phyloP scores from a whole-genome alignment of 129 eudicot species.

The Escallonia herrerae region DNA sequence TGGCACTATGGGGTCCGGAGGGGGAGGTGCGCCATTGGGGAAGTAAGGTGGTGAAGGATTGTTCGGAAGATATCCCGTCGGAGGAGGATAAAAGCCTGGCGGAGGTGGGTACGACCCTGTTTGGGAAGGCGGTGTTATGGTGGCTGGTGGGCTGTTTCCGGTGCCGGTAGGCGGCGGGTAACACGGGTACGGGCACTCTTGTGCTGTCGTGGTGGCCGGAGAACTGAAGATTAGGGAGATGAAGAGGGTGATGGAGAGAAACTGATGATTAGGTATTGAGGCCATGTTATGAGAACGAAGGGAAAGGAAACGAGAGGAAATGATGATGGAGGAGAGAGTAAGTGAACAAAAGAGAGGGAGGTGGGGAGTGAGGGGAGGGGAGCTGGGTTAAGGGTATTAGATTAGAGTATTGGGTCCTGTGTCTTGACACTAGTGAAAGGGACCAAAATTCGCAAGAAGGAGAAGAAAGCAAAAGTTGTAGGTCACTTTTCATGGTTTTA shows the following conservation, averaged over 20 bases:
- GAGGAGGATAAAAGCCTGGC: constrained; percentile 32
- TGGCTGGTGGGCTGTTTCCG: constrained; percentile 35
- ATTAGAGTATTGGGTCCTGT: too few relatives aligned
- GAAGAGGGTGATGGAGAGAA: constrained; percentile 28
- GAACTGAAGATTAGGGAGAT: constrained; percentile 16
- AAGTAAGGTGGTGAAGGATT: constrained; percentile 39
- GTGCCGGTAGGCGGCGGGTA: constrained; percentile 49
- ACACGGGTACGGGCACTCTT: constrained; percentile 69
- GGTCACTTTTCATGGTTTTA: too few relatives aligned
- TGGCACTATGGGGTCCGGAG: constrained; percentile 57
- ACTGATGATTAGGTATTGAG: constrained; percentile 10
- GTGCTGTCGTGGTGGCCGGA: constrained; percentile 32
- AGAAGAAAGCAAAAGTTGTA: too few relatives aligned
- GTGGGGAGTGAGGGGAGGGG: not conserved
- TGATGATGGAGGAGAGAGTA: not conserved
- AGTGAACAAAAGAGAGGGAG: not conserved
- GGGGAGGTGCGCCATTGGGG: constrained; percentile 33
- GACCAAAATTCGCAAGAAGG: too few relatives aligned
- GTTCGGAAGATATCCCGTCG: constrained; percentile 24
- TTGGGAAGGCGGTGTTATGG: constrained; percentile 42
- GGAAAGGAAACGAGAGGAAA: not conserved
- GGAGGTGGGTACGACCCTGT: constrained; percentile 27
- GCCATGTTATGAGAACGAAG: constrained; percentile 22
- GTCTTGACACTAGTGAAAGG: too few relatives aligned
- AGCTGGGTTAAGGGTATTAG: too few relatives aligned